Base-by-base conservation (phyloP, 805 yeast genomes). In the Millerozyma acaciae region DNA sequence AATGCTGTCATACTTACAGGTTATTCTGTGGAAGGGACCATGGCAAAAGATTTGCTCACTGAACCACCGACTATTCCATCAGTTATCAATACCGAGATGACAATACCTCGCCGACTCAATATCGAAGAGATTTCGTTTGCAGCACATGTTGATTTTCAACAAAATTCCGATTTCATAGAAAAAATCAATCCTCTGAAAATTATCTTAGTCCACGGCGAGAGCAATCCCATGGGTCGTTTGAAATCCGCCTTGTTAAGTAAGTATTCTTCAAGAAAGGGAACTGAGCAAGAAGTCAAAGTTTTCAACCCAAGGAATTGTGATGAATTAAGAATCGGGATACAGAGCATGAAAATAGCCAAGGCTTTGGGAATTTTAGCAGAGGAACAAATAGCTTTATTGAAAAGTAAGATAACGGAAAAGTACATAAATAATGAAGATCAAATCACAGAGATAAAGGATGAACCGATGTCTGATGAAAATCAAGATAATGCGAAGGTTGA, bases 61-160 rank as follows among this genome's bases (percentile, higher is more conserved):
- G 97, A 89, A 48, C 98, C 99, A 1, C 76, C 77, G 23, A 84
- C 86, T n/a, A 86, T 93, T 30, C 94, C 93, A 1, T 82, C 97
- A 0, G 64, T 78, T 16, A 65, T 70, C n/a, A 86, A 85, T 44
- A 85, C 95, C 0, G 96, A 88, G 40, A 63, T 80, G 13, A 75
- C 78, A 38, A 82, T 93, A 25, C 97, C 97, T 4, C 77, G 98
- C 51, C 72, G 97, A 43, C 62, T 94, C 35, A 76, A 75, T 29
- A 80, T 93, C 12, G 97, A 90, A 44, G 99, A 93, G 57, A 82
- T 93, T 4, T 89, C 97, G 1, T 93, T 93, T 69, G 97, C 98
- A n/a, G 99, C 99, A 0, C 99, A 93, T 60, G 99, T 93, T 15
- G 99, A 93, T 55, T 93, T 83, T 58, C 87, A 84, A 48, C 96